phyloP scores from a whole-genome alignment of 305 asterid species.

The Euphrasia arctica region DNA sequence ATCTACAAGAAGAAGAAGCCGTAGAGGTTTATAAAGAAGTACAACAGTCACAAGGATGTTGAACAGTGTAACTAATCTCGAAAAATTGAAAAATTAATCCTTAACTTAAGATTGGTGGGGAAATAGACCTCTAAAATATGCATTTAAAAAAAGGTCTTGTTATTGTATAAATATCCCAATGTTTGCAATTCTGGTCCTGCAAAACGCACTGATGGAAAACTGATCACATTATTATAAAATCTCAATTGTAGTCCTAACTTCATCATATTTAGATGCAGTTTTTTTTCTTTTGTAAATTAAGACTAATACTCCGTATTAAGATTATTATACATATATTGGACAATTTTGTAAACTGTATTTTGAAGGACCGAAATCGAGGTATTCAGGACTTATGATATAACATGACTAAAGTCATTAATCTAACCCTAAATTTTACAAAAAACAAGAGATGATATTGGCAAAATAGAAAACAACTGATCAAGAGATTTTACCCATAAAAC shows the following conservation, averaged over 20 bases:
- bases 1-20: conserved; percentile 13
- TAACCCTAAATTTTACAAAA: conserved; percentile 17
- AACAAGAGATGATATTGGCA: conserved; percentile 9
- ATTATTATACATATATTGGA: not conserved
- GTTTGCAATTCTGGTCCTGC: not conserved
- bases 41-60: conserved; percentile 11
- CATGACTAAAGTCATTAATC: not conserved
- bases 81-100: not conserved
- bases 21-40: conserved; percentile 21
- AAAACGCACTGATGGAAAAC: not conserved
- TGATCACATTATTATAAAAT: not conserved
- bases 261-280: not conserved
- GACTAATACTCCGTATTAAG: not conserved
- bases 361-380: not conserved
- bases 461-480: conserved; percentile 26
- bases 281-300: not conserved
- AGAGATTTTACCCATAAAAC: conserved; percentile 69
- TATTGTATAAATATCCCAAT: not conserved
- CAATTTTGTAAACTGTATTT: not conserved
- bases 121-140: not conserved
- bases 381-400: not conserved
- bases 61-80: conserved; percentile 2
- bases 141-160: not conserved
- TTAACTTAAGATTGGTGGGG: not conserved
- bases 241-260: not conserved